Conservation (phyloP, 345 rosid genomes). For the Punica granatum region DNA sequence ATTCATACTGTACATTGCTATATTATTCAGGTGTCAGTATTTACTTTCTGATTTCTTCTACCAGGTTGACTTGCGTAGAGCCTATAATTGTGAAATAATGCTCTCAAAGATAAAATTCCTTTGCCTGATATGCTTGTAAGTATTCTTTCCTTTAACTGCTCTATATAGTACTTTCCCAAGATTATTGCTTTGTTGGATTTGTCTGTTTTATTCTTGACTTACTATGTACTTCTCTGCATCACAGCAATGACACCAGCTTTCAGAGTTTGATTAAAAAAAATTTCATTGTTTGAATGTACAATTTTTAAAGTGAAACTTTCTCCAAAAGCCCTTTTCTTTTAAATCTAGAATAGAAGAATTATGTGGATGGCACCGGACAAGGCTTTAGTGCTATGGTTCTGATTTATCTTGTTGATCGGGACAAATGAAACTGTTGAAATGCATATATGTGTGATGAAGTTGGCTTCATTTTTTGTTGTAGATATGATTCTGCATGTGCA, state of each 20-base stretch:
- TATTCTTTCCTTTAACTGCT: constrained; percentile 17
- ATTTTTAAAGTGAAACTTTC: background rate
- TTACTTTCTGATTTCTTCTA: constrained; percentile 19
- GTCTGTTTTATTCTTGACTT: background rate
- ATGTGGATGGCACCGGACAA: background rate
- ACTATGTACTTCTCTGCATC: background rate
- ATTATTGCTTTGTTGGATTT: background rate
- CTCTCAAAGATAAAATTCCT: constrained; percentile 90
- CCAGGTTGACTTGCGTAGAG: constrained; percentile 94
- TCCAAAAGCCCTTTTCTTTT: background rate
- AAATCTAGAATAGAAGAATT: background rate
- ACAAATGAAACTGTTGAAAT: background rate
- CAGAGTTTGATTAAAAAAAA: too few relatives aligned
- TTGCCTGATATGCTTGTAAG: constrained; percentile 94
- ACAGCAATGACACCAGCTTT: too few relatives aligned
- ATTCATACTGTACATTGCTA: background rate
- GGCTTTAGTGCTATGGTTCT: background rate
- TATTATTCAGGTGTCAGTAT: background rate
- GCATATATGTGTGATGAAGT: background rate
- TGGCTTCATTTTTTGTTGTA: background rate
- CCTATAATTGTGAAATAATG: constrained; percentile 98
- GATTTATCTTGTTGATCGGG: background rate
- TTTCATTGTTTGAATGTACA: too few relatives aligned
- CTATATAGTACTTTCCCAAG: background rate
- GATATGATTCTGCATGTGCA: background rate